Evolutionary conservation across 768 basidiomycete genomes (phyloP), one percentile per base, ranked within the genome.

Genomic region (Xerocomus spinulosus): DNA sequence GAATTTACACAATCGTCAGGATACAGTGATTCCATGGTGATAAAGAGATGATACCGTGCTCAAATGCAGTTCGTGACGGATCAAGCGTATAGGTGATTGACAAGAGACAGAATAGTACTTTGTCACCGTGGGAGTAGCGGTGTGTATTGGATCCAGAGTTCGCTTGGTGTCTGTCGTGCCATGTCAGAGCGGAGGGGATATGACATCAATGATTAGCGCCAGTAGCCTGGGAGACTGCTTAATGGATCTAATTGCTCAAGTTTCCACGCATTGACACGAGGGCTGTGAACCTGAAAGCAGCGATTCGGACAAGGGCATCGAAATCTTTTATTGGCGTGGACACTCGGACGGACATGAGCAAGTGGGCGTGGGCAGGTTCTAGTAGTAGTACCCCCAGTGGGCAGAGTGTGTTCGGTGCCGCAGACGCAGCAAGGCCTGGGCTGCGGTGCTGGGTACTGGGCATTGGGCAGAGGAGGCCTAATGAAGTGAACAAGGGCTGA

Each of bases 191-290:
- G 21, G 45, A 26, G 12, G 8, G 34, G 26, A 12, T n/a, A 29
- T 42, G 52, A 48, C 15, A 49, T 37, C 44, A 50, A 25, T 46
- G 54, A 55, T 55, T 51, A 18, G 45, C 54, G 54, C 49, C 40
- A n/a, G 20, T 18, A 25, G 17, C 49, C 39, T 47, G 54, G 28
- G 54, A 56, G 36, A 20, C 24, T 41, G 24, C 17, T 24, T 43
- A 53, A 43, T 46, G 24, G 28, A 20, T 23, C 21, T 28, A 28
- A 35, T 15, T 26, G 26, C 15, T 28, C n/a, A 9, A 26, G 26
- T 9, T 41, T 29, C 17, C 32, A 33, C 42, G 42, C 30, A 37
- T 40, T 38, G 41, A 20, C 39, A 42, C 28, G 42, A 25, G 38
- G 34, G 42, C 32, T 37, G 39, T 36, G 50, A 36, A 13, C n/a